phyloP scores from a whole-genome alignment of 2,329 filamentous ascomycete genomes.

The Curvularia hawaiiensis region DNA sequence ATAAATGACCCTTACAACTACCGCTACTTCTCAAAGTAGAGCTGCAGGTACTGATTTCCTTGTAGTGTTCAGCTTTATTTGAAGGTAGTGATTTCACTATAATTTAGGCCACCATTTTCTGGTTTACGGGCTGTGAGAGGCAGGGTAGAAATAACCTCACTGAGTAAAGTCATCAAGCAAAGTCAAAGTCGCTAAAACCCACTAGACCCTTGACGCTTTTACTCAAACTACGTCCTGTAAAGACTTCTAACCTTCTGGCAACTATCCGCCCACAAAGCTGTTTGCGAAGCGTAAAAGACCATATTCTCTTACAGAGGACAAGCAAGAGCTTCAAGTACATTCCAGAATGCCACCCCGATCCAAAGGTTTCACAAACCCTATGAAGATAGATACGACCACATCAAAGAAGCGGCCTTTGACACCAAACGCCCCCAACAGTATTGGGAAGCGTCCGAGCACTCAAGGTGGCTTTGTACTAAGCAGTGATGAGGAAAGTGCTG shows the following conservation, averaged over 20 bases:
- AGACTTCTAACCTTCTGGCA: not conserved
- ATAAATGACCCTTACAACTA: too few relatives aligned
- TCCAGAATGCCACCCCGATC: not conserved
- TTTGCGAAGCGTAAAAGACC: too few relatives aligned
- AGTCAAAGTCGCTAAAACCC: not conserved
- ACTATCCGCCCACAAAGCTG: not conserved
- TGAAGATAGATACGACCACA: not conserved
- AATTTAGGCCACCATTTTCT: too few relatives aligned
- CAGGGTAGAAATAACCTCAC: slow-evolving; percentile 1
- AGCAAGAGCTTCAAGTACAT: too few relatives aligned
- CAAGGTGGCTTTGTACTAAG: slow-evolving; percentile 18
- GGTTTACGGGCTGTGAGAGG: too few relatives aligned
- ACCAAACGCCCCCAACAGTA: not conserved
- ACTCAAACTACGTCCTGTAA: not conserved
- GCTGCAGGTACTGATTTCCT: too few relatives aligned
- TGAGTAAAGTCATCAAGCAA: not conserved
- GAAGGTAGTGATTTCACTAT: too few relatives aligned
- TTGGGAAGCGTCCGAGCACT: slow-evolving; percentile 10
- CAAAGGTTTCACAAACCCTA: not conserved
- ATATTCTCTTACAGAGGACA: not conserved
- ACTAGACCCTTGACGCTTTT: not conserved
- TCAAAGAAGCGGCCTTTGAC: slow-evolving; percentile 2
- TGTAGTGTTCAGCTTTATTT: too few relatives aligned
- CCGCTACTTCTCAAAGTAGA: too few relatives aligned
- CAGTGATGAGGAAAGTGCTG: slow-evolving; percentile 6